A percentile compares a stretch with the other conserved stretches of the same genome.
phyloP scores from a whole-genome alignment of 352 stramenopile genomes.

The Ophiocytium majus region DNA sequence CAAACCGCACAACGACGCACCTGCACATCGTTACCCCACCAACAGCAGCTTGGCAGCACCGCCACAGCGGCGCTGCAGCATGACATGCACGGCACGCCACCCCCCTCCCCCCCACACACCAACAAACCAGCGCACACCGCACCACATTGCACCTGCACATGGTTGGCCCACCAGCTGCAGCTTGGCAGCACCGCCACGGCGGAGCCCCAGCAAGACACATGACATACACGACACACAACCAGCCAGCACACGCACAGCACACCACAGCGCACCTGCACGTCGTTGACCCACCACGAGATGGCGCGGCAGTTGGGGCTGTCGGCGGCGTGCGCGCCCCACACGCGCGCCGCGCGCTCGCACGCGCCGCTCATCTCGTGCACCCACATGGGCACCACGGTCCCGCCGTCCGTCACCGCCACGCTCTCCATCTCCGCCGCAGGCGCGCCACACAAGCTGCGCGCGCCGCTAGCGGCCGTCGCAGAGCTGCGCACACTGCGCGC shows the following conservation, averaged over 20 bases:
- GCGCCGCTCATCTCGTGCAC: background rate
- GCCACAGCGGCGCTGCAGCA: no score
- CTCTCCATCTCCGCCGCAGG: background rate
- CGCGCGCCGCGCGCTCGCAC: background rate
- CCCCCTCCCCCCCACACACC: background rate
- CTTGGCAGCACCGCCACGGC: background rate
- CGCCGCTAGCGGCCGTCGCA: background rate
- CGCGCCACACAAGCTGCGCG: background rate
- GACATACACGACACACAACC: no score
- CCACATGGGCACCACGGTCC: background rate
- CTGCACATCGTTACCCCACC: no score
- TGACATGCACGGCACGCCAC: background rate
- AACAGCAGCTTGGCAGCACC: no score
- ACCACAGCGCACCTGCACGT: background rate
- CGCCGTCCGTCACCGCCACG: background rate
- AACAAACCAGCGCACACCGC: background rate
- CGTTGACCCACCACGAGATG: conserved; percentile 1
- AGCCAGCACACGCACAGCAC: no score
- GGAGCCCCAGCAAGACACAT: background rate
- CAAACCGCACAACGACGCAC: no score
- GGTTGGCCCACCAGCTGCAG: background rate
- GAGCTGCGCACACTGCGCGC: background rate
- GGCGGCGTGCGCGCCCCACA: background rate
- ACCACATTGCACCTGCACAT: background rate
- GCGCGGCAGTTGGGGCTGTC: background rate